A percentile compares a stretch with the other conserved stretches of the same genome.
phyloP scores from a whole-genome alignment of 129 eudicot species.

The Centrapalus pauciflorus region DNA sequence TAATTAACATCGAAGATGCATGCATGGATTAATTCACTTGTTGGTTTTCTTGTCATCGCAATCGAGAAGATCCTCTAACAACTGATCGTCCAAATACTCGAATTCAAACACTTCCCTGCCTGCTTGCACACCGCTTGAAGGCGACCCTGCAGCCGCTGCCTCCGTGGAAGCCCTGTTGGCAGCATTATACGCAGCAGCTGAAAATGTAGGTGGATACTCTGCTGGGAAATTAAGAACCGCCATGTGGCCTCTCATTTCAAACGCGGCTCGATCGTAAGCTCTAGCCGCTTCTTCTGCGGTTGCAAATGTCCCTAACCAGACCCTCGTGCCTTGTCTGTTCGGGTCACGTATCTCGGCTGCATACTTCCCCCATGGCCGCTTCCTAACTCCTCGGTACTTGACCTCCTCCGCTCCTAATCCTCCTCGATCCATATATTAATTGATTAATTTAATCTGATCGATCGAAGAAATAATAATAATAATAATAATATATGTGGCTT shows the following conservation, averaged over 20 bases:
- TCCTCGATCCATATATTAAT: slow-evolving; percentile 2
- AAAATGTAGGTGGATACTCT: slow-evolving; percentile 37
- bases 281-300: slow-evolving; percentile 54
- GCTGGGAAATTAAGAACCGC: slow-evolving; percentile 49
- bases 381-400: slow-evolving; percentile 37
- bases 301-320: slow-evolving; percentile 51
- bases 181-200: slow-evolving; percentile 21
- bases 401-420: slow-evolving; percentile 21
- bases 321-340: slow-evolving; percentile 23
- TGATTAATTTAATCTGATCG: neutral
- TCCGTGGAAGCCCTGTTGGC: neutral
- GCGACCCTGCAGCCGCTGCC: neutral
- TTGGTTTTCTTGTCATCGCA: slow-evolving; percentile 23
- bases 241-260: slow-evolving; percentile 35
- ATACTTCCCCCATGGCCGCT: slow-evolving; percentile 47
- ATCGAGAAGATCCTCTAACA: slow-evolving; percentile 55
- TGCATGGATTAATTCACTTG: neutral
- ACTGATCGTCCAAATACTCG: slow-evolving; percentile 38
- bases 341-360: slow-evolving; percentile 47
- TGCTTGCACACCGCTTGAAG: slow-evolving; percentile 14
- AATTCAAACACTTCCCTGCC: slow-evolving; percentile 42
- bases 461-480: too few species aligned
- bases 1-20: too few species aligned
- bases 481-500: too few species aligned
- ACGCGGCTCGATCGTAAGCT: slow-evolving; percentile 49